Evolutionary conservation across 495 filamentous ascomycete genomes (phyloP).

Genomic region (Penicillium maclennaniae): DNA sequence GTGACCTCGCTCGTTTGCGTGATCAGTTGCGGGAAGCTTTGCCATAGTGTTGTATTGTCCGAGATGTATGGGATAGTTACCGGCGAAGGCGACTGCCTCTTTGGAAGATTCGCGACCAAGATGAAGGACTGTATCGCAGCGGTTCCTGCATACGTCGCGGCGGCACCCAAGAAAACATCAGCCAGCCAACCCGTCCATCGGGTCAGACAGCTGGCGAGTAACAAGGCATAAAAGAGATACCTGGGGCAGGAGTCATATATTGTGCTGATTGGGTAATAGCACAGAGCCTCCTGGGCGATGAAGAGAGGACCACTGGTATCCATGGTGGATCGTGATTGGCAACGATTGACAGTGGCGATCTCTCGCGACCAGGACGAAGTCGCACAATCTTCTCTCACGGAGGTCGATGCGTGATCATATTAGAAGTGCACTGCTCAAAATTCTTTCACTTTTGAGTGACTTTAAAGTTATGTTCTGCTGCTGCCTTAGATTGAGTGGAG

Average conservation of each 20-base stretch:
- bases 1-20: slow-evolving; percentile 18
- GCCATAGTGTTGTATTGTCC: slow-evolving; percentile 13
- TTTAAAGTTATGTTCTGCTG: neutral
- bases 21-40: slow-evolving; percentile 23
- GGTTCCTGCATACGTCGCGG: slow-evolving; percentile 34
- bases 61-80: slow-evolving; percentile 27
- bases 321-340: slow-evolving; percentile 5
- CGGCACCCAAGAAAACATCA: slow-evolving; percentile 31
- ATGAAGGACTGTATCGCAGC: slow-evolving; percentile 36
- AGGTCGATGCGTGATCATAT: neutral
- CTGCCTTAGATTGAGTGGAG: slow-evolving; percentile 1
- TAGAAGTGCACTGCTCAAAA: neutral
- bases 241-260: slow-evolving; percentile 35
- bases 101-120: slow-evolving; percentile 20
- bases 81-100: slow-evolving; percentile 6
- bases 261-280: slow-evolving; percentile 35
- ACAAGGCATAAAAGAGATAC: slow-evolving; percentile 34
- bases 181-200: slow-evolving; percentile 36
- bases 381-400: neutral
- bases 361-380: too few relatives aligned
- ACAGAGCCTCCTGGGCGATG: slow-evolving; percentile 30
- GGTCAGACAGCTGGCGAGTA: slow-evolving; percentile 26
- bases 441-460: neutral
- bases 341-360: too few relatives aligned
- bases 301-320: slow-evolving; percentile 24